Evolutionary conservation across 2,329 filamentous ascomycete genomes (phyloP).

Genomic region (Alternaria novae-zelandiae): DNA sequence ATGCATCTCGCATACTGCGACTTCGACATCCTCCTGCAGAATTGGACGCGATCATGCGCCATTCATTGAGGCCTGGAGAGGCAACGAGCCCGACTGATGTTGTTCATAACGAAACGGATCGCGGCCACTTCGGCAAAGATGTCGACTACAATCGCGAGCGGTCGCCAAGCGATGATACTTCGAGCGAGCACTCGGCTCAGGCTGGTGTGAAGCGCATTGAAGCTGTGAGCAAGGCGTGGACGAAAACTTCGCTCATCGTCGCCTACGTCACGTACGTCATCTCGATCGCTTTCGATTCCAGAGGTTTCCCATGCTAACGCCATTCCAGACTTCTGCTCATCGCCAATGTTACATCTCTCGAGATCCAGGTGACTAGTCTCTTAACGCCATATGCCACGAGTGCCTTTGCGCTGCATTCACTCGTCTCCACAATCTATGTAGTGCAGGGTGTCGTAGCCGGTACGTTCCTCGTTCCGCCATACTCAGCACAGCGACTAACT

Average conservation of each 20-base stretch:
- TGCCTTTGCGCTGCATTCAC: constrained; percentile 67
- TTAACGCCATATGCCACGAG: constrained; percentile 71
- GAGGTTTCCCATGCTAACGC: constrained; percentile 14
- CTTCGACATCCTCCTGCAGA: neutral
- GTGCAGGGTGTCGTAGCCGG: constrained; percentile 66
- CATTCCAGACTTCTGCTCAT: constrained; percentile 57
- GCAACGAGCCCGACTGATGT: neutral
- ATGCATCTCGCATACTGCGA: neutral
- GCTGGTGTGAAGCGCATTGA: constrained; percentile 58
- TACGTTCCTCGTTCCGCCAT: constrained; percentile 1
- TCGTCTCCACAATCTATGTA: constrained; percentile 69
- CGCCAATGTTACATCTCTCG: constrained; percentile 71
- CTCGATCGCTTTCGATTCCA: neutral
- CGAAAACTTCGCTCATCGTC: constrained; percentile 53
- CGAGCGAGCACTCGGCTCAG: constrained; percentile 38
- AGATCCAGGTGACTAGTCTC: constrained; percentile 67
- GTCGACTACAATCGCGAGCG: constrained; percentile 2
- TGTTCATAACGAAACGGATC: constrained; percentile 4
- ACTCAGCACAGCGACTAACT: neutral
- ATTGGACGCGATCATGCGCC: constrained; percentile 10
- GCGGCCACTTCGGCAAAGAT: constrained; percentile 12
- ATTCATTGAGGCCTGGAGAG: constrained; percentile 11
- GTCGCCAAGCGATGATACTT: constrained; percentile 12
- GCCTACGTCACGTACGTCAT: constrained; percentile 52
- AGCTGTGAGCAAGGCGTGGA: constrained; percentile 58